Evolutionary conservation across 164 flowering plant genomes (phyloP).

Genomic region (Umbilicus rupestris): DNA sequence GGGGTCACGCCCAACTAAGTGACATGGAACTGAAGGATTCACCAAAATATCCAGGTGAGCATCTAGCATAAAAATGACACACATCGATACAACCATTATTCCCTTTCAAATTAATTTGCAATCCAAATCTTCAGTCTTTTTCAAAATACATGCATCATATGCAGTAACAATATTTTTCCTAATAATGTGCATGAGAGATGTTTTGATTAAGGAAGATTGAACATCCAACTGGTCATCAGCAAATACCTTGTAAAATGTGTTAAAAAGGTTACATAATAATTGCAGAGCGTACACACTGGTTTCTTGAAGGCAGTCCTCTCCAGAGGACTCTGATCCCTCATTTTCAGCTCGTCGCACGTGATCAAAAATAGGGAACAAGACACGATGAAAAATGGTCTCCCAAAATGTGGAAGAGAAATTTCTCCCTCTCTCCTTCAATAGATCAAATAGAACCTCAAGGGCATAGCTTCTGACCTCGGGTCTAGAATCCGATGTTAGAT

Average conservation of each 20-base stretch:
- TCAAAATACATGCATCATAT: background rate
- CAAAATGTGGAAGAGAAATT: constrained; percentile 83
- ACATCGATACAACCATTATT: too few relatives aligned
- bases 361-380: constrained; percentile 92
- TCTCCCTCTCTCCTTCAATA: constrained; percentile 89
- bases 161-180: too few relatives aligned
- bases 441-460: constrained; percentile 90
- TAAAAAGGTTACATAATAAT: constrained; percentile 93
- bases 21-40: too few relatives aligned
- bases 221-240: background rate
- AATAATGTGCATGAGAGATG: too few relatives aligned
- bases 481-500: constrained; percentile 82
- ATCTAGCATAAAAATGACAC: too few relatives aligned
- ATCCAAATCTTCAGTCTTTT: background rate
- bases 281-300: constrained; percentile 90
- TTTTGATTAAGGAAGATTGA: too few relatives aligned
- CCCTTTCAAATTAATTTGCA: background rate
- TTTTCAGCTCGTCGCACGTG: constrained; percentile 87
- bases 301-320: constrained; percentile 78
- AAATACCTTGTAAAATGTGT: constrained; percentile 87
- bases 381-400: constrained; percentile 94
- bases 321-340: constrained; percentile 41
- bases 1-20: too few relatives aligned
- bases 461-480: constrained; percentile 93
- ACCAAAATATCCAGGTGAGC: too few relatives aligned